These are phyloP conservation scores for Hypoxylon sp. DNA, from an alignment of 2,329 filamentous ascomycete species.

Conservation along the genomic window DNA sequence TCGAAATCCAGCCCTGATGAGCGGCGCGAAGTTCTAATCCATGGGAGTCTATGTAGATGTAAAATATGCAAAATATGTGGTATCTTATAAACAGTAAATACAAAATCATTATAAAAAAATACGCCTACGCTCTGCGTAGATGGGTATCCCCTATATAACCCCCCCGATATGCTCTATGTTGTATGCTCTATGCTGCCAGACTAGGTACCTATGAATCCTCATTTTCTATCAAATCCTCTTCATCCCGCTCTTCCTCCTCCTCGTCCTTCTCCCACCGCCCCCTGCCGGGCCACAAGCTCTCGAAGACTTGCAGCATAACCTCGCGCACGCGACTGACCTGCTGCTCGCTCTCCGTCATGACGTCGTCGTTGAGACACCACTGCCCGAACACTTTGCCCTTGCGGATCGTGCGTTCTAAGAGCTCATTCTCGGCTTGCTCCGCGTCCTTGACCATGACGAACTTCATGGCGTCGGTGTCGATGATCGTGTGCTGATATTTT, in stretches of 20 bases:
- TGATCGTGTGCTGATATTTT: slow-evolving; percentile 60
- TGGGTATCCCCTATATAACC: slow-evolving; percentile 8
- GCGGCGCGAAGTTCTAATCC: slow-evolving; percentile 13
- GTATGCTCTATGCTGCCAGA: neutral
- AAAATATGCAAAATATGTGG: slow-evolving; percentile 30
- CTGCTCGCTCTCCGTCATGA: slow-evolving; percentile 56
- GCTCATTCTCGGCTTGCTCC: slow-evolving; percentile 58
- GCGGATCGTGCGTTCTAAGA: slow-evolving; percentile 57
- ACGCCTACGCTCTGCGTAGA: slow-evolving; percentile 34
- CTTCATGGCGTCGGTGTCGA: slow-evolving; percentile 58
- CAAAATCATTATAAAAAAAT: slow-evolving; percentile 16
- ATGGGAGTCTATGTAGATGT: slow-evolving; percentile 19
- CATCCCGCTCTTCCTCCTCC: neutral
- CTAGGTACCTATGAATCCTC: slow-evolving; percentile 9
- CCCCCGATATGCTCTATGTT: neutral
- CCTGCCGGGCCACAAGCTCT: slow-evolving; percentile 52
- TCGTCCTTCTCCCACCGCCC: slow-evolving; percentile 47
- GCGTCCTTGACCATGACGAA: slow-evolving; percentile 63
- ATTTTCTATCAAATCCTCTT: slow-evolving; percentile 5
- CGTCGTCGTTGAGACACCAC: slow-evolving; percentile 62
- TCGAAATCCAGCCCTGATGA: slow-evolving; percentile 10
- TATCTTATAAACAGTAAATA: slow-evolving; percentile 40
- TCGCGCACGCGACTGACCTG: slow-evolving; percentile 56
- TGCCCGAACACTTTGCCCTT: slow-evolving; percentile 56
- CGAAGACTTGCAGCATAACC: slow-evolving; percentile 56